These are phyloP conservation scores for Phyllosticta citrichinensis DNA, from an alignment of 2,329 filamentous ascomycete genomes.

Conservation along the genomic window DNA sequence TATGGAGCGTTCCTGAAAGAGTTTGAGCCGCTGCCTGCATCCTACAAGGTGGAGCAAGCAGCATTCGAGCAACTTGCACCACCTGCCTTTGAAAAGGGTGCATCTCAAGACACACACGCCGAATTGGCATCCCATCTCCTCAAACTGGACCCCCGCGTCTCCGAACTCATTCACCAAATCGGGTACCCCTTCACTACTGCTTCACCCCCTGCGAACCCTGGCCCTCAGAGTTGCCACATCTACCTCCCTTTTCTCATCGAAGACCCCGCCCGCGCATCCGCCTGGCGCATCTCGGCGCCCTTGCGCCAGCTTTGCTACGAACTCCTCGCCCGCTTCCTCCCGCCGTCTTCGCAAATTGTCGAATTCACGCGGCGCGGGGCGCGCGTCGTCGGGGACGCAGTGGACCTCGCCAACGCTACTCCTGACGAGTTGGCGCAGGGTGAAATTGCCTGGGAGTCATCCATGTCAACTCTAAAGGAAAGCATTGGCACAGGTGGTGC, in stretches of 20 bases:
- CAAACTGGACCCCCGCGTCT: conserved; percentile 24
- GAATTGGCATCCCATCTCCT: conserved; percentile 11
- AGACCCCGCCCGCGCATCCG: conserved; percentile 32
- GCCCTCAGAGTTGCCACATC: conserved; percentile 25
- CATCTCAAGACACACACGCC: neutral
- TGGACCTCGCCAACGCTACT: neutral
- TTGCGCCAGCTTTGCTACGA: conserved; percentile 31
- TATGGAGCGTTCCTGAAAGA: conserved; percentile 24
- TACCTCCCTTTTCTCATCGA: conserved; percentile 56
- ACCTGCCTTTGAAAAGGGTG: too few relatives aligned
- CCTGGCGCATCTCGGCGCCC: conserved; percentile 30
- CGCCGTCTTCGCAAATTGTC: neutral
- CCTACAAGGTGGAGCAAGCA: conserved; percentile 14
- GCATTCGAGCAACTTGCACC: neutral
- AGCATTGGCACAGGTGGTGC: neutral
- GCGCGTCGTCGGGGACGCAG: neutral
- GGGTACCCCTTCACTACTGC: conserved; percentile 15
- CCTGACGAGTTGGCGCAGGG: neutral
- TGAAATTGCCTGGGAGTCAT: neutral
- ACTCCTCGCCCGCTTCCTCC: conserved; percentile 17
- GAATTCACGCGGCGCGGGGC: conserved; percentile 5
- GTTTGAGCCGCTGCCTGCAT: conserved; percentile 18
- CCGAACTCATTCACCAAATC: conserved; percentile 22
- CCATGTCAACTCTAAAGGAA: neutral
- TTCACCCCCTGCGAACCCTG: conserved; percentile 17